Percentiles rank a stretch among this genome's conserved stretches.
phyloP scores from a whole-genome alignment of 2,329 filamentous ascomycete species.

The Daldinia sp. region DNA sequence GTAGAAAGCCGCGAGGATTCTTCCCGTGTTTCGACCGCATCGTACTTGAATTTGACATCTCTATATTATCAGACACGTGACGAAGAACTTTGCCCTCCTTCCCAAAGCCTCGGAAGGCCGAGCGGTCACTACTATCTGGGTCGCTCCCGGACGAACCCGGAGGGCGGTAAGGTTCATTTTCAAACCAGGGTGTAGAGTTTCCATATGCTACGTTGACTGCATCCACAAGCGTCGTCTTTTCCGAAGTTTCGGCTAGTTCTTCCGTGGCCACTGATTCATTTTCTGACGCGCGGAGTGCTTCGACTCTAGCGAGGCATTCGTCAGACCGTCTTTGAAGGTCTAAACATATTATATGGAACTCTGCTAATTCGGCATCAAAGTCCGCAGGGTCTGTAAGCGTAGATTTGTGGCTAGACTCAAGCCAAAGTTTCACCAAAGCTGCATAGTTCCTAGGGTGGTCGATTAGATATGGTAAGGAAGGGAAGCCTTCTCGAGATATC shows the following conservation, averaged over 20 bases:
- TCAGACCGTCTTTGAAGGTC: conserved; percentile 60
- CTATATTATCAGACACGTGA: conserved; percentile 46
- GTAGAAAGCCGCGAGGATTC: conserved; percentile 53
- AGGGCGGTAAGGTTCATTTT: conserved; percentile 49
- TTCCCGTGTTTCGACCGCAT: conserved; percentile 48
- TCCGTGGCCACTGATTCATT: conserved; percentile 46
- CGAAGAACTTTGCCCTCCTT: conserved; percentile 40
- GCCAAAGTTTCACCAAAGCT: conserved; percentile 82
- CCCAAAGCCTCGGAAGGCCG: conserved; percentile 36
- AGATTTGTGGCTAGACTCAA: conserved; percentile 60
- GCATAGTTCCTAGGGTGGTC: conserved; percentile 89
- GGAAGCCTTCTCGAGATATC: conserved; percentile 88
- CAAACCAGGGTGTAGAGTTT: conserved; percentile 47
- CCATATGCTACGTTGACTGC: conserved; percentile 50
- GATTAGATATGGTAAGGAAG: conserved; percentile 89
- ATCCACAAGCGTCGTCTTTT: conserved; percentile 53
- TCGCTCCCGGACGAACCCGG: conserved; percentile 64
- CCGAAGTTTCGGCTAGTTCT: conserved; percentile 58
- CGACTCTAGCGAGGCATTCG: conserved; percentile 59
- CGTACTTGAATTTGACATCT: conserved; percentile 46
- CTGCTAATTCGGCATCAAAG: conserved; percentile 61
- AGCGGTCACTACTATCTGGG: conserved; percentile 42
- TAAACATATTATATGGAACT: conserved; percentile 62
- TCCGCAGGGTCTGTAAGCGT: conserved; percentile 46
- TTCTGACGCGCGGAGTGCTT: conserved; percentile 54